These are phyloP conservation scores for Russula emetica DNA, from an alignment of 768 basidiomycete genomes.

Conservation along the genomic window DNA sequence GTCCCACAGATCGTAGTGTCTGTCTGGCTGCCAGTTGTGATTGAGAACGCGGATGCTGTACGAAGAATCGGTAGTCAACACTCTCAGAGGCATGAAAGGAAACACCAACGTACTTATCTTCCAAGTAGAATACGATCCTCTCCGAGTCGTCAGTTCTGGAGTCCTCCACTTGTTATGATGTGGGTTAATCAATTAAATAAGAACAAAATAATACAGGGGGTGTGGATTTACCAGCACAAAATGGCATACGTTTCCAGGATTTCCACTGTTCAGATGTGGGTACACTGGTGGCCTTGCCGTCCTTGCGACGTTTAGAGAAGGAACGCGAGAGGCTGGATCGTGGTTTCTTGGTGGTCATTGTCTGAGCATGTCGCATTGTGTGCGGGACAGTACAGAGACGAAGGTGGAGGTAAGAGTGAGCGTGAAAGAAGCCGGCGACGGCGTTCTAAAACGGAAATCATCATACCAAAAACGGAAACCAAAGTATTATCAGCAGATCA, in stretches of 20 bases:
- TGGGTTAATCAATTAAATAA: too few species aligned
- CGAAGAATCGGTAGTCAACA: neutral
- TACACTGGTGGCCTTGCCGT: neutral
- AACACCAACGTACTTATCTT: slow-evolving; percentile 6
- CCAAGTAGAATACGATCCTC: neutral
- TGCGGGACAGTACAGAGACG: neutral
- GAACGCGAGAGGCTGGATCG: neutral
- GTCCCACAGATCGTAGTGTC: slow-evolving; percentile 6
- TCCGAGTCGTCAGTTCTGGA: neutral
- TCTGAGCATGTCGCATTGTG: slow-evolving; percentile 1
- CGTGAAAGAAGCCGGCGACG: neutral
- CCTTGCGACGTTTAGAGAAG: neutral
- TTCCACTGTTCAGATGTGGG: slow-evolving; percentile 3
- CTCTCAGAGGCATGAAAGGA: neutral
- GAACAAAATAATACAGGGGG: neutral
- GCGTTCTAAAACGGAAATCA: neutral
- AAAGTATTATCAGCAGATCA: neutral
- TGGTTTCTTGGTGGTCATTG: neutral
- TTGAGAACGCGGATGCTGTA: slow-evolving; percentile 15
- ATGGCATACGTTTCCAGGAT: slow-evolving; percentile 14
- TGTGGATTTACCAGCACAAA: slow-evolving; percentile 4
- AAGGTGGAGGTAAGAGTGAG: neutral
- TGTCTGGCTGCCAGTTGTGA: slow-evolving; percentile 4
- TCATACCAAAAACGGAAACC: neutral
- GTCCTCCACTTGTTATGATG: neutral